Percentiles rank a stretch among this genome's conserved stretches.
Evolutionary conservation across 495 filamentous ascomycete genomes (phyloP).

Genomic region (Aspergillus carlsbadensis): DNA sequence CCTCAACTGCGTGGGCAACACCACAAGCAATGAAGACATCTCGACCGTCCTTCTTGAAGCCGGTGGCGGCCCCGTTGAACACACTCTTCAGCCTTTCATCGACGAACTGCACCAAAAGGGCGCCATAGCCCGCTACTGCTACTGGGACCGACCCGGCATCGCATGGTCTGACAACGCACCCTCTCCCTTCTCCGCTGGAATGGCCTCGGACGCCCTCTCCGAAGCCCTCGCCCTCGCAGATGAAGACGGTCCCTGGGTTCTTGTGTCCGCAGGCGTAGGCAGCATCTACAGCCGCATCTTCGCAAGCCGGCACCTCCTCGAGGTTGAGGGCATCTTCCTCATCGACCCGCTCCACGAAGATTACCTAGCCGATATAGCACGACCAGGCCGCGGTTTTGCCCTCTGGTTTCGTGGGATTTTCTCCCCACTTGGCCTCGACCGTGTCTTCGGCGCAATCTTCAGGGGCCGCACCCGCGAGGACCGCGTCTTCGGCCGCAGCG

Average conservation of each 20-base stretch:
- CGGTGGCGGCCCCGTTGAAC: slow-evolving; percentile 74
- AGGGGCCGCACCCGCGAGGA: slow-evolving; percentile 77
- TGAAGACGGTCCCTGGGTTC: slow-evolving; percentile 81
- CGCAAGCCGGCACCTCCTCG: slow-evolving; percentile 68
- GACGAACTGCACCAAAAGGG: slow-evolving; percentile 65
- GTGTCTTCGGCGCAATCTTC: slow-evolving; percentile 74
- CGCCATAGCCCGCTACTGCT: slow-evolving; percentile 84
- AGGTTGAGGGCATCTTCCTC: slow-evolving; percentile 75
- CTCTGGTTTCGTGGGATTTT: slow-evolving; percentile 85
- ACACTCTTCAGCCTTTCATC: slow-evolving; percentile 66
- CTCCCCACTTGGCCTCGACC: slow-evolving; percentile 80
- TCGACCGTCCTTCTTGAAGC: slow-evolving; percentile 80
- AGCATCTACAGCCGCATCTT: slow-evolving; percentile 89
- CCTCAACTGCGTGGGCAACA: slow-evolving; percentile 75
- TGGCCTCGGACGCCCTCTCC: slow-evolving; percentile 80
- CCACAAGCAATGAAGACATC: slow-evolving; percentile 42
- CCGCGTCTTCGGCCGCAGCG: slow-evolving; percentile 72
- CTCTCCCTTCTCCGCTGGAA: slow-evolving; percentile 86
- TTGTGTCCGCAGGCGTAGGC: slow-evolving; percentile 72
- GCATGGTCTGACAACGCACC: slow-evolving; percentile 93
- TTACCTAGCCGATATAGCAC: slow-evolving; percentile 63
- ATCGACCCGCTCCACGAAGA: slow-evolving; percentile 89
- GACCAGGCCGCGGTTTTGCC: slow-evolving; percentile 69
- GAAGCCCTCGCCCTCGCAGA: slow-evolving; percentile 79
- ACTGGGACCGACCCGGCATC: slow-evolving; percentile 89